A percentile compares a stretch with the other conserved stretches of the same genome.
Conservation (phyloP, 768 basidiomycete genomes). For the Hebeloma cylindrosporum region DNA sequence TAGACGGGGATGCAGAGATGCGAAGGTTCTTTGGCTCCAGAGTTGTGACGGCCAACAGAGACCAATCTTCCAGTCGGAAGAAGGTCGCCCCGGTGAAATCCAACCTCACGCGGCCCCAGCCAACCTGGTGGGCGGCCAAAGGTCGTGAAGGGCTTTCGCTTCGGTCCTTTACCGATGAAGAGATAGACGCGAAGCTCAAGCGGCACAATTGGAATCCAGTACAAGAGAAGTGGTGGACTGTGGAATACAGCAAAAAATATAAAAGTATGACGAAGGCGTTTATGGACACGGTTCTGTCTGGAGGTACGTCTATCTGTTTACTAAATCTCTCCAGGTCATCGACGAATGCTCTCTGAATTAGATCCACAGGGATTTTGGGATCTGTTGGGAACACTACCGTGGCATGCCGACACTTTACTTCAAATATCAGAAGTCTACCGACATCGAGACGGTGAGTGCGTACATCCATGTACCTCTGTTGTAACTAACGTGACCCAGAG, state of each 20-base stretch:
- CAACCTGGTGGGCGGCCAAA: conserved; percentile 71
- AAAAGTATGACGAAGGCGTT: conserved; percentile 80
- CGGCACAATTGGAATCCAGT: conserved; percentile 40
- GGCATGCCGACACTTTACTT: conserved; percentile 91
- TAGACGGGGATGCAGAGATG: conserved; percentile 90
- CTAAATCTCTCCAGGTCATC: neutral
- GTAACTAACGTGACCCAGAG: conserved; percentile 42
- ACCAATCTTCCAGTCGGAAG: conserved; percentile 34
- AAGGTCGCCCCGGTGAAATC: conserved; percentile 55
- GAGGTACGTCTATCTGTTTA: conserved; percentile 51
- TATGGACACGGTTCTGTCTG: conserved; percentile 76
- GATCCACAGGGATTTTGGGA: conserved; percentile 80
- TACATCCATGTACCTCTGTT: neutral
- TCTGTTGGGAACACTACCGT: conserved; percentile 75
- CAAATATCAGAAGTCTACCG: conserved; percentile 83
- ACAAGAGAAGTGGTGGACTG: conserved; percentile 86
- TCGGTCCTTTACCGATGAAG: conserved; percentile 54
- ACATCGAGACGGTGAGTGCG: conserved; percentile 75
- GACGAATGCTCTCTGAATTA: conserved; percentile 26
- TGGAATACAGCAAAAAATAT: conserved; percentile 84
- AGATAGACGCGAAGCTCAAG: conserved; percentile 43
- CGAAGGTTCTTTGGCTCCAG: conserved; percentile 92
- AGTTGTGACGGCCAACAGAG: conserved; percentile 69
- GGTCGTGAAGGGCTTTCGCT: conserved; percentile 74
- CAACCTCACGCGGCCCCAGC: conserved; percentile 73